These are phyloP conservation scores for Endocalyx cinctus DNA, from an alignment of 2,329 filamentous ascomycete genomes.

Conservation along the genomic window DNA sequence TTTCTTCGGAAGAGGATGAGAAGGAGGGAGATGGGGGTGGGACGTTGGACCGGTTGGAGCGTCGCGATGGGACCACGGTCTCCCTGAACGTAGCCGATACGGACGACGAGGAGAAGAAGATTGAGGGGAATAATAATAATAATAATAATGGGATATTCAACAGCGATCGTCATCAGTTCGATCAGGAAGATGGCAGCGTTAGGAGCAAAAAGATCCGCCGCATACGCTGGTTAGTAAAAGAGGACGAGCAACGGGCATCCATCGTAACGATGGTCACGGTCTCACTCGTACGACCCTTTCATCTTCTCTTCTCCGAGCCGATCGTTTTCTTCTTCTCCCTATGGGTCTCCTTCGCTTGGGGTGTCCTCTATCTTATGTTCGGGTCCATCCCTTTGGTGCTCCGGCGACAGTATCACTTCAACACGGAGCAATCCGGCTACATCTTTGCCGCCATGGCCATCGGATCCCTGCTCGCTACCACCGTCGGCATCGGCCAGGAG, in stretches of 20 bases:
- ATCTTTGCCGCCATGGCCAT: slow-evolving; percentile 71
- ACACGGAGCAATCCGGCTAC: slow-evolving; percentile 60
- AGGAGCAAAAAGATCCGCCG: slow-evolving; percentile 36
- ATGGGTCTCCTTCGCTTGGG: slow-evolving; percentile 90
- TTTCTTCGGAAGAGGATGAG: slow-evolving; percentile 18
- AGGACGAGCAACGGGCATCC: slow-evolving; percentile 70
- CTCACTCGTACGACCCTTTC: slow-evolving; percentile 74
- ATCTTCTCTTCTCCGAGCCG: slow-evolving; percentile 69
- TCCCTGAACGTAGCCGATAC: not conserved
- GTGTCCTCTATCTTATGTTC: slow-evolving; percentile 80
- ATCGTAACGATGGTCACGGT: slow-evolving; percentile 66
- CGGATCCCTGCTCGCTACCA: slow-evolving; percentile 61
- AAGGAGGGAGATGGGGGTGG: no score
- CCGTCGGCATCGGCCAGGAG: slow-evolving; percentile 69
- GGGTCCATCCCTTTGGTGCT: slow-evolving; percentile 78
- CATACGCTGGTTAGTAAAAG: slow-evolving; percentile 74
- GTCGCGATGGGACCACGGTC: not conserved
- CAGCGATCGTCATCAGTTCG: not conserved
- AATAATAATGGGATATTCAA: not conserved
- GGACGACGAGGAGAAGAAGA: slow-evolving; percentile 13
- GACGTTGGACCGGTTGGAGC: no score
- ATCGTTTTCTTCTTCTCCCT: slow-evolving; percentile 83
- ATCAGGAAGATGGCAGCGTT: no score
- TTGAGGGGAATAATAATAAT: no score
- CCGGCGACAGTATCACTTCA: slow-evolving; percentile 61